These are phyloP conservation scores for Trametes pubescens DNA, from an alignment of 1,284 basidiomycete species.

Conservation along the genomic window DNA sequence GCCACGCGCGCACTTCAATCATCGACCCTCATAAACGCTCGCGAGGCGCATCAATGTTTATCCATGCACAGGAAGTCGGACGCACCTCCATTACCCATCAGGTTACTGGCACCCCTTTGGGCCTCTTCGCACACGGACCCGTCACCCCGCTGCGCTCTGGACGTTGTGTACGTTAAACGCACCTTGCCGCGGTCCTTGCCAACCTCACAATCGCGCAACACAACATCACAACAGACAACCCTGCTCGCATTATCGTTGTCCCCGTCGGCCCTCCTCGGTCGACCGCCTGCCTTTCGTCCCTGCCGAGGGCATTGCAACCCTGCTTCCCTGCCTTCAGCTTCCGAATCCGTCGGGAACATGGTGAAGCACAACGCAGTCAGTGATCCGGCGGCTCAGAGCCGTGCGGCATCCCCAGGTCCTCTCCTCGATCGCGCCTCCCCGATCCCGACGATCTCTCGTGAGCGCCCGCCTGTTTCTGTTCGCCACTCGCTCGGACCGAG, in stretches of 20 bases:
- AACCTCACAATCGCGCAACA: not conserved
- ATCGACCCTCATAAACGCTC: not conserved
- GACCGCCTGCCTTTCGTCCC: not conserved
- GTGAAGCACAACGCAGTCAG: not conserved
- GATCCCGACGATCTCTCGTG: not conserved
- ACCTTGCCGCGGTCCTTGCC: not conserved
- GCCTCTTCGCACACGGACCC: constrained; percentile 3
- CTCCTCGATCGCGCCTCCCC: not conserved
- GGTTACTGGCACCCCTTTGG: not conserved
- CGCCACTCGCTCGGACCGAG: not conserved
- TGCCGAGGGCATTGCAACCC: not conserved
- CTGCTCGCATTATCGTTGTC: not conserved
- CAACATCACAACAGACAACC: not conserved
- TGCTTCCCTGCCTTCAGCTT: not conserved
- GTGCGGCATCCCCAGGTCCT: not conserved
- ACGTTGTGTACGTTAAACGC: not conserved
- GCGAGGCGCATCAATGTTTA: constrained; percentile 2
- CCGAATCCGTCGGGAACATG: not conserved
- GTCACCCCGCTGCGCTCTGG: not conserved
- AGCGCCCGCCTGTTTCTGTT: not conserved
- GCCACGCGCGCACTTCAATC: not conserved
- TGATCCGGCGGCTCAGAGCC: constrained; percentile 4
- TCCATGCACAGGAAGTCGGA: not conserved
- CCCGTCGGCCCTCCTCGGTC: not conserved
- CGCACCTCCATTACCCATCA: not conserved